Conservation (phyloP, 2,329 filamentous ascomycete genomes). For the Bipolaris bicolor region DNA sequence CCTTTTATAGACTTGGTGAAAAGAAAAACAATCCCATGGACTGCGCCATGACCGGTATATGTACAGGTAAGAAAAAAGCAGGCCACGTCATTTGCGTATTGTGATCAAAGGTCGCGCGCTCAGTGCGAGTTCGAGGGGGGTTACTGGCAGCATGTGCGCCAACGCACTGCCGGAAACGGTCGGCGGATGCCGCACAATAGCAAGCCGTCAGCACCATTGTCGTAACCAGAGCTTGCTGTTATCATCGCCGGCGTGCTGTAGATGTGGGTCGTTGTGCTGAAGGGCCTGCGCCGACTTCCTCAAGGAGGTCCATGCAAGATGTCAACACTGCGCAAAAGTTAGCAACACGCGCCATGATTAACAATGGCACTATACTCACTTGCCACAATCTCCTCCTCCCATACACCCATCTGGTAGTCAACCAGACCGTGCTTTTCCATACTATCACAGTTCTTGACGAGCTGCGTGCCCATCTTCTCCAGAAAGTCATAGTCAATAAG, state of each 20-base stretch:
- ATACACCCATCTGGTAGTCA: conserved; percentile 96
- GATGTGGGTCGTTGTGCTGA: conserved; percentile 40
- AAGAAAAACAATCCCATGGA: conserved; percentile 20
- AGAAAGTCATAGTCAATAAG: conserved; percentile 73
- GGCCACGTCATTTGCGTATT: conserved; percentile 12
- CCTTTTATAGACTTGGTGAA: conserved; percentile 23
- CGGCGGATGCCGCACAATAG: conserved; percentile 19
- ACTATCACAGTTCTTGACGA: conserved; percentile 81
- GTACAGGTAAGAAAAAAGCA: conserved; percentile 31
- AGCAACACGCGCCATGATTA: conserved; percentile 4
- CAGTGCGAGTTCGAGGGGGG: conserved; percentile 5
- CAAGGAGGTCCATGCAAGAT: conserved; percentile 61
- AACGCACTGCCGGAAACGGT: conserved; percentile 21
- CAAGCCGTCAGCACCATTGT: conserved; percentile 23
- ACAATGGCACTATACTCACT: conserved; percentile 61
- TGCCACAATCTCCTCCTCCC: conserved; percentile 88
- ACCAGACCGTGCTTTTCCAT: conserved; percentile 92
- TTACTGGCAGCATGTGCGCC: conserved; percentile 20
- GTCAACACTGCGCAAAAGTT: conserved; percentile 54
- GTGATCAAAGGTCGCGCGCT: conserved; percentile 14
- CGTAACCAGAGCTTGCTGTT: conserved; percentile 9
- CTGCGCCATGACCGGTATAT: conserved; percentile 32
- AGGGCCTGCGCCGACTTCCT: conserved; percentile 47
- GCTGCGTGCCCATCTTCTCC: conserved; percentile 79
- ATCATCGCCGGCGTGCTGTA: conserved; percentile 45